phyloP scores from a whole-genome alignment of 495 filamentous ascomycete genomes.

The Parachaetomium inaequale region DNA sequence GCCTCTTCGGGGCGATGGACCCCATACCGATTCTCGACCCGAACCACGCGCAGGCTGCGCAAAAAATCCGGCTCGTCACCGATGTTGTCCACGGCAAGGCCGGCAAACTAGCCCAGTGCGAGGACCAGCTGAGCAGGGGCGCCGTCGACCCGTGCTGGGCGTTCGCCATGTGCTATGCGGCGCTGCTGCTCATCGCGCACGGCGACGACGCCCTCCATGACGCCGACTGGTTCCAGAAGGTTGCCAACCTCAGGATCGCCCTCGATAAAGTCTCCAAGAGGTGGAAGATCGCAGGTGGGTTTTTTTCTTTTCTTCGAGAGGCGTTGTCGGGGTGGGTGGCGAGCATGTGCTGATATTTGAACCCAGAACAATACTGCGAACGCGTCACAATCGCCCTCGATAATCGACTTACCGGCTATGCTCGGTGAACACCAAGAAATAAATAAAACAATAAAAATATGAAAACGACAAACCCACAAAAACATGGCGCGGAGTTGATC shows the following conservation, averaged over 20 bases:
- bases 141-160: constrained; percentile 25
- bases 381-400: constrained; percentile 10
- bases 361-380: constrained; percentile 13
- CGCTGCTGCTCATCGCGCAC: constrained; percentile 27
- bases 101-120: constrained; percentile 3
- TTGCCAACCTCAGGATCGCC: constrained; percentile 17
- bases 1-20: constrained; percentile 16
- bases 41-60: constrained; percentile 14
- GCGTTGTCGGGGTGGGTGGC: neutral
- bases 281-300: constrained; percentile 35
- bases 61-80: constrained; percentile 23
- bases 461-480: neutral
- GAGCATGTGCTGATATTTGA: neutral
- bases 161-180: constrained; percentile 27
- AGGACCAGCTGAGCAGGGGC: constrained; percentile 11
- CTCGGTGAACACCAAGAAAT: constrained; percentile 2
- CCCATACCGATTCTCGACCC: neutral
- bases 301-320: neutral
- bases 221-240: constrained; percentile 21
- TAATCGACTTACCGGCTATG: neutral
- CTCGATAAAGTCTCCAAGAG: constrained; percentile 17
- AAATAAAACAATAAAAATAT: neutral
- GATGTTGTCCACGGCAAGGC: constrained; percentile 22
- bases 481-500: neutral
- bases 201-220: constrained; percentile 23